Evolutionary conservation across 345 rosid species (phyloP).

Genomic region (Eucalyptus decipiens): DNA sequence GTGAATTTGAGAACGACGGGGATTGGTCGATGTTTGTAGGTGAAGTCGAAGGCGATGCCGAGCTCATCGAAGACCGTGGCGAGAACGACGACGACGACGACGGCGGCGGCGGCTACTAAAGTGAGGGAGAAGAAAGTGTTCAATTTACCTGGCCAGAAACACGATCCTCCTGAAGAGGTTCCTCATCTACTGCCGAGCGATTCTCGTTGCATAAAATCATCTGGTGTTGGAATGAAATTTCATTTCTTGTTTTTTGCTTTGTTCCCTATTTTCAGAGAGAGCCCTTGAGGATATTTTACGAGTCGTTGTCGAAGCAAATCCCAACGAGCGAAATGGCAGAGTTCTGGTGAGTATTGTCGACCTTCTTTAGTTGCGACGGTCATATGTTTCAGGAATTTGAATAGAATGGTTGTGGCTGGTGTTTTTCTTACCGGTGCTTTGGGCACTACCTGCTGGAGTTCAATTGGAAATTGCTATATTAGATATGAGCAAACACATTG

Average conservation of each 20-base stretch:
- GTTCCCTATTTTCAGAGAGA: conserved; percentile 51
- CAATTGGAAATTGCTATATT: background rate
- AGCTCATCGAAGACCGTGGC: conserved; percentile 35
- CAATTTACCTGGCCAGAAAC: conserved; percentile 77
- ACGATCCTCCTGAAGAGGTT: conserved; percentile 92
- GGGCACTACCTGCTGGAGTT: background rate
- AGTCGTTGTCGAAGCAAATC: conserved; percentile 72
- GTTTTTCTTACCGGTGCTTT: background rate
- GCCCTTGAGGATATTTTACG: conserved; percentile 88
- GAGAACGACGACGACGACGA: conserved; percentile 26
- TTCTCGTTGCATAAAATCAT: background rate
- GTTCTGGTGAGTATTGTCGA: conserved; percentile 48
- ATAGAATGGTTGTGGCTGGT: background rate
- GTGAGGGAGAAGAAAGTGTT: conserved; percentile 85
- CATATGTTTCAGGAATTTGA: background rate
- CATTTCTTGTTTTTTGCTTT: background rate
- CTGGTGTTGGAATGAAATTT: background rate
- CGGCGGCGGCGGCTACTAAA: conserved; percentile 20
- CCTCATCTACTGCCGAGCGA: background rate
- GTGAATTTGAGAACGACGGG: background rate
- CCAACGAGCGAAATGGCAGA: conserved; percentile 95
- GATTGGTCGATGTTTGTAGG: conserved; percentile 29
- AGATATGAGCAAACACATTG: background rate
- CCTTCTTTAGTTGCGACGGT: background rate
- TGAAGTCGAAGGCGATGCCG: conserved; percentile 28